Evolutionary conservation across 2,329 filamentous ascomycete genomes (phyloP), one percentile per base, ranked within the genome.

Genomic region (Trichoderma atroviride): DNA sequence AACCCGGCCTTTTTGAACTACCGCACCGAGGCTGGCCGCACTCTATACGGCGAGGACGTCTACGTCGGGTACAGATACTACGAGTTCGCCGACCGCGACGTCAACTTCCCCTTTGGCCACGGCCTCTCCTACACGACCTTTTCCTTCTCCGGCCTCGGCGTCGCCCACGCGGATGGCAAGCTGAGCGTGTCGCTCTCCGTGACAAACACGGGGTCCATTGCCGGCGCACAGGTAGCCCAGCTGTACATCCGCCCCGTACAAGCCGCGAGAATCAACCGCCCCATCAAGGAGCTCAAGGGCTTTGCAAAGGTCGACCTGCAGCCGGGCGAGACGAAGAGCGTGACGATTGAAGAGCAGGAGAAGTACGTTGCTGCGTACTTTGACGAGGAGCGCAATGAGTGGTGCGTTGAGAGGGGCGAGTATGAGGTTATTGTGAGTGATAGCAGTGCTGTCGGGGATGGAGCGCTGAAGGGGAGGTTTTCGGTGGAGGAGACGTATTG

Each of bases 61-160:
- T 95, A 93, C 77, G 84, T 95, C 47, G 92, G 92, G 4, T 96
- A 96, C 80, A 85, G 92, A 27, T 93, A 89, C 82, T 96, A 93
- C 78, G 92, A 96, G 76, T 89, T 87, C 74, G 84, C 86, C n/a
- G 84, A 89, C 43, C 84, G 88, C 5, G 83, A 84, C 0, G 87
- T 90, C 0, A 85, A 91, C 33, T 96, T 94, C 79, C 86, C 90
- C 69, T 96, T 96, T 76, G 92, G 92, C 14, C 89, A 93, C 75
- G 93, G 93, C 2, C 83, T 96, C 1, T 92, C 90, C 19, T 96
- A 94, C 79, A 94, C 92, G 0, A 88, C 82, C 0, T 95, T 95
- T 77, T 73, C 78, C 11, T 85, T 86, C 73, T 85, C 83, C 1
- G 81, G 85, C 52, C 80, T 90, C 13, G 76, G 77, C 1, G 82